Evolutionary conservation across 306 rosid genomes (phyloP), one percentile per base, ranked within the genome.

Genomic region (Sphenostylis stenocarpa): DNA sequence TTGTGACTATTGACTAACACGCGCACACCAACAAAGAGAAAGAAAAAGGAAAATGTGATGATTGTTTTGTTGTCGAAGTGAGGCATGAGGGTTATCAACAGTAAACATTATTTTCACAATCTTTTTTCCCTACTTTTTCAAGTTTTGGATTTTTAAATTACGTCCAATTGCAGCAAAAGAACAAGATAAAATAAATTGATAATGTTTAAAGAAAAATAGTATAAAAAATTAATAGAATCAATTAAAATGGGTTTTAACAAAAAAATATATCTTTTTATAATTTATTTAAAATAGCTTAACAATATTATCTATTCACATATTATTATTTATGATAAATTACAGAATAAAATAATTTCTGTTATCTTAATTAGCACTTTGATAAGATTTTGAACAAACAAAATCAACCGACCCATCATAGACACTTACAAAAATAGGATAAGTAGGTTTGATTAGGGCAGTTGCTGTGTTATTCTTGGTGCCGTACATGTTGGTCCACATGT

Each of bases 401-500:
- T 20, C 11, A 0, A 62, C 47, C 69, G 17, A 64, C 31, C 51
- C 69, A 63, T 36, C 36, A 63, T 62, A 34, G 49, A 66, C 49
- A 23, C 67, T 39, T 12, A 31, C 34, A 26, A 1, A 26, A 26
- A 26, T 2, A 26, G 1, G 43, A 68, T 39, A 26, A 64, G 29
- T 47, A 64, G 41, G n/a, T 52, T 31, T 64, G 28, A 34, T 38
- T 61, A 63, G 19, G 68, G 62, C 62, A 66, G 44, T n/a, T 45
- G 80, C 28, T n/a, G n/a, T n/a, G n/a, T n/a, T 21, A 80, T 17
- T 73, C 76, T 56, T 48, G 29, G 20, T 21, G 70, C 71, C 64
- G 76, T 74, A 74, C 76, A 66, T 23, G 71, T 66, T 76, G 84
- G 47, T 57, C 76, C 80, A 16, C 36, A 12, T 47, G 80, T 26